Percentiles rank a stretch among this genome's conserved stretches.
Evolutionary conservation across 2,329 filamentous ascomycete species (phyloP).

Genomic region (Pseudogymnoascus sp.): DNA sequence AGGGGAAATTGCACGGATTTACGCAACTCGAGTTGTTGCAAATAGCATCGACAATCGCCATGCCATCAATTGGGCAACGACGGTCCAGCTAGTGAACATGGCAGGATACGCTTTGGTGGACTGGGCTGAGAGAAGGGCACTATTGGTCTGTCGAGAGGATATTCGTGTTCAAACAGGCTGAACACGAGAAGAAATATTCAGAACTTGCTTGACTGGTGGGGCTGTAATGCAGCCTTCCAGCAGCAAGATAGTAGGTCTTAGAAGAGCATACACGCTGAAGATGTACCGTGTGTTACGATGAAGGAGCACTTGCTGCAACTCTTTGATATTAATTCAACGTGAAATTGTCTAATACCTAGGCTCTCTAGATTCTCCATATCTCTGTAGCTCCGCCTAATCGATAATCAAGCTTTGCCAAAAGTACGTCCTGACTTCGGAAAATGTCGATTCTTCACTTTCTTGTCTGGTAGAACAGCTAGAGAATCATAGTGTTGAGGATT

Average conservation of each 20-base stretch:
- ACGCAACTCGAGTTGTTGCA: background rate
- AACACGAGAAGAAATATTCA: background rate
- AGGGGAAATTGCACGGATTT: background rate
- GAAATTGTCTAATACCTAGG: background rate
- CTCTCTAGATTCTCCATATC: background rate
- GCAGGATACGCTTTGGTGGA: background rate
- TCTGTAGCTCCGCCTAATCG: background rate
- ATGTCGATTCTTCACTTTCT: background rate
- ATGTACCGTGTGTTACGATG: background rate
- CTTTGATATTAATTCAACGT: background rate
- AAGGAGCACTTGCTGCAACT: background rate
- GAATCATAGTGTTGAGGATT: background rate
- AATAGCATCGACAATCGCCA: slow-evolving; percentile 2
- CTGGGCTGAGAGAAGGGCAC: background rate
- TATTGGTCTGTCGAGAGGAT: background rate
- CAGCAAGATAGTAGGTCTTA: background rate
- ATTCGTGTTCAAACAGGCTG: background rate
- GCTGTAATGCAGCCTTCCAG: background rate
- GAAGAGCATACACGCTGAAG: background rate
- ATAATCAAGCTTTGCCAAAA: background rate
- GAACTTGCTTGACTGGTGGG: slow-evolving; percentile 2
- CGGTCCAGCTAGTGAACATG: background rate
- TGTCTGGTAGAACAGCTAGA: background rate
- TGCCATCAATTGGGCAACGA: background rate
- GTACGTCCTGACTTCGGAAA: background rate